Conservation (phyloP, 2,329 filamentous ascomycete species). For the Rhytidhysteron rufulum region DNA sequence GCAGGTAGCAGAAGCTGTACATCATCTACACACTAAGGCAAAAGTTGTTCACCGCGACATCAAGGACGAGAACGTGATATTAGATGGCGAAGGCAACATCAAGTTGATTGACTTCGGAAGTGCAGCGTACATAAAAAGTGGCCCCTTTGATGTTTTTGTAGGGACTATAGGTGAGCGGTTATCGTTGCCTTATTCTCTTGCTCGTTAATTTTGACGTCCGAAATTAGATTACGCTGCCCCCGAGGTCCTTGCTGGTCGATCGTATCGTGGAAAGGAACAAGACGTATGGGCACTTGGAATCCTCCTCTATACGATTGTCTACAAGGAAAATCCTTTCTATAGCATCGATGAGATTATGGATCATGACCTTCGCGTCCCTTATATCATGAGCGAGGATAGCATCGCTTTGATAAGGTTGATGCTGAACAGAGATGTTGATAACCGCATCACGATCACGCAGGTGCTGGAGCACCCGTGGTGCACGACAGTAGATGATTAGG, state of each 20-base stretch:
- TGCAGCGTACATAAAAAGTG: constrained; percentile 96
- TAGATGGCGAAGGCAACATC: constrained; percentile 92
- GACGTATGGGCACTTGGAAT: constrained; percentile 98
- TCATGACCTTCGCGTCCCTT: constrained; percentile 87
- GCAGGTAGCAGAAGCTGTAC: constrained; percentile 84
- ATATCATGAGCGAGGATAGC: constrained; percentile 82
- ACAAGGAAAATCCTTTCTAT: constrained; percentile 99
- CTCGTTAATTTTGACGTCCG: background rate
- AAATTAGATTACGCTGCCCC: constrained; percentile 87
- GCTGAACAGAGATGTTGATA: constrained; percentile 84
- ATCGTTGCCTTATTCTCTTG: no score
- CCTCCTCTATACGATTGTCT: constrained; percentile 95
- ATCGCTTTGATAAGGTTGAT: constrained; percentile 88
- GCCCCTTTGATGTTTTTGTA: constrained; percentile 97
- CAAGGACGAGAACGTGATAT: constrained; percentile 96
- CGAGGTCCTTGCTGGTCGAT: constrained; percentile 89
- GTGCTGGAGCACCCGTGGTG: constrained; percentile 91
- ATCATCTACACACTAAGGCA: constrained; percentile 87
- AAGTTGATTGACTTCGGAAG: constrained; percentile 98
- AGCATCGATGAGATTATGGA: constrained; percentile 99
- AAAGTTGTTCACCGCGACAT: constrained; percentile 95
- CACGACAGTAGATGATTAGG: constrained; percentile 10
- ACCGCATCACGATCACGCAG: constrained; percentile 79
- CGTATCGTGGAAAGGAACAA: constrained; percentile 93
- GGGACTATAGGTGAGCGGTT: constrained; percentile 95